Evolutionary conservation across 257 asterid species (phyloP).

Genomic region (Asclepias syriaca): DNA sequence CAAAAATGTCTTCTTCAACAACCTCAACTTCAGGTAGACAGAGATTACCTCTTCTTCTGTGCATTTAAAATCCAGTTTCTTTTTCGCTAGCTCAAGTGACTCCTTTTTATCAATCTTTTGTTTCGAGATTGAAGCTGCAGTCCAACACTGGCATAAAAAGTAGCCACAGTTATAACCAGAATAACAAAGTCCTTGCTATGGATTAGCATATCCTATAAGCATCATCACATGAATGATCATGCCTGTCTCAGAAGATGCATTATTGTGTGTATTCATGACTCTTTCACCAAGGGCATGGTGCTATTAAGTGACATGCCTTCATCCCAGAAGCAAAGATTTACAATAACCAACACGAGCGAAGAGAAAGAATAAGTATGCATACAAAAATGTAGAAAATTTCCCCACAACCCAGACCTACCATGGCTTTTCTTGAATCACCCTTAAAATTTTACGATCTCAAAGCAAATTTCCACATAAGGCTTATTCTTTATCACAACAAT

Average conservation of each 20-base stretch:
- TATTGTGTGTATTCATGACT: background rate
- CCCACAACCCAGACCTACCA: no score
- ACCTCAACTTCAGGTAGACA: slow-evolving; percentile 27
- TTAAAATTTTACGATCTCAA: no score
- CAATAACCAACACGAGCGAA: no score
- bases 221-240: background rate
- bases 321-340: no score
- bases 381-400: no score
- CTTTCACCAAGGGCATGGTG: no score
- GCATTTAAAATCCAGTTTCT: slow-evolving; percentile 32
- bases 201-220: background rate
- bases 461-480: no score
- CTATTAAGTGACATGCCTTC: no score
- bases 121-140: slow-evolving; percentile 36
- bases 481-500: no score
- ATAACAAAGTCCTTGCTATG: background rate
- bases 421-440: no score
- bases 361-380: no score
- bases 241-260: background rate
- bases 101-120: slow-evolving; percentile 25
- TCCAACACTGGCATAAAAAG: slow-evolving; percentile 37
- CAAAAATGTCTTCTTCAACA: slow-evolving; percentile 26
- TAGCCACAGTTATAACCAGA: slow-evolving; percentile 6
- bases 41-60: slow-evolving; percentile 27
- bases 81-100: slow-evolving; percentile 26